Evolutionary conservation across 495 filamentous ascomycete species (phyloP).

Genomic region (Neurospora sublineolata): DNA sequence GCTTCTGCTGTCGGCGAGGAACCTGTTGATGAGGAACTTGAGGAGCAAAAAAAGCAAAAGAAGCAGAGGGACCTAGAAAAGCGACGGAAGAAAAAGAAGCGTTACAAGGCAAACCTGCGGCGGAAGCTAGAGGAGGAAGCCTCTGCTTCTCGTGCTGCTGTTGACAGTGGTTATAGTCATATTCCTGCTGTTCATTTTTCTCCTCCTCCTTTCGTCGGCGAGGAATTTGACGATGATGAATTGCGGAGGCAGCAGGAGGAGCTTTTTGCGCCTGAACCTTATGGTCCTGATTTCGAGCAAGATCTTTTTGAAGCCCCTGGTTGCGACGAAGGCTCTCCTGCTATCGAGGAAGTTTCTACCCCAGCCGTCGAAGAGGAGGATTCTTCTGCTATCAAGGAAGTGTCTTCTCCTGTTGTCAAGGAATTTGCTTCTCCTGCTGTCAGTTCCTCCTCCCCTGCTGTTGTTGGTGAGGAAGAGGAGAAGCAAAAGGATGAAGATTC

Average conservation of each 20-base stretch:
- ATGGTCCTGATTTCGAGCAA: neutral
- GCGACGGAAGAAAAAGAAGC: no score
- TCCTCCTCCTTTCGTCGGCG: neutral
- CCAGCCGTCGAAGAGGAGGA: neutral
- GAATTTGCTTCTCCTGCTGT: neutral
- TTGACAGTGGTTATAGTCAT: neutral
- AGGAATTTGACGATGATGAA: neutral
- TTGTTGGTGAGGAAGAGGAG: neutral
- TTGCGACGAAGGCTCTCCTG: neutral
- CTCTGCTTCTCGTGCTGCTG: neutral
- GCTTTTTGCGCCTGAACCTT: neutral
- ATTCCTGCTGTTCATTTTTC: neutral
- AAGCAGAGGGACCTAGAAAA: neutral
- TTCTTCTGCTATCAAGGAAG: neutral
- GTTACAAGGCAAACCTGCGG: no score
- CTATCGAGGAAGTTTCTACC: neutral
- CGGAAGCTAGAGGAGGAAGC: neutral
- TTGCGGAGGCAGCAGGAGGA: neutral
- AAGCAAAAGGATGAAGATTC: neutral
- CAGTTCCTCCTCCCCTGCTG: neutral
- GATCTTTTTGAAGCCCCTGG: neutral
- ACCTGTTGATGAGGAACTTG: neutral
- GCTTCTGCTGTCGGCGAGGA: neutral
- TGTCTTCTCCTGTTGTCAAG: neutral
- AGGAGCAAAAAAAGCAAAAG: neutral